Base-by-base conservation (phyloP, 495 filamentous ascomycete species). In the Trichoderma virens region DNA sequence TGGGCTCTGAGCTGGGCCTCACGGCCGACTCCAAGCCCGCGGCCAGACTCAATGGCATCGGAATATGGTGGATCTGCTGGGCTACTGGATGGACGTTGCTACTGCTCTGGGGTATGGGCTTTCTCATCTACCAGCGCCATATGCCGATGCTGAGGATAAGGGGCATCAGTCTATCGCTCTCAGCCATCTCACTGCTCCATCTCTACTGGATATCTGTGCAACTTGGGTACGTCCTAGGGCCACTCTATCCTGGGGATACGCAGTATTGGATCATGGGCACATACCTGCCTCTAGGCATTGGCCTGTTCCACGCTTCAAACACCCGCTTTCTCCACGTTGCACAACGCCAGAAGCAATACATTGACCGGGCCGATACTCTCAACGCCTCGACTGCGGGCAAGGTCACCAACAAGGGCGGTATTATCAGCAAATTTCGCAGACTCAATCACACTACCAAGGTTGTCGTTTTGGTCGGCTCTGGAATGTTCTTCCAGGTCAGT, bases 241-340 rank as follows among this genome's bases (percentile, higher is more conserved):
- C 84, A 2, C 67, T 80, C 7, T 81, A 86, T 63, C 83, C 85
- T 0, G 68, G 74, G 32, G 66, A 74, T 8, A 65, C 65, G 39
- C 72, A 89, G 69, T 92, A 81, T 73, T 92, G 88, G 87, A 79
- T 90, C 70, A 92, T 92, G 89, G 82, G 86, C 61, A 80, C 85
- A 47, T 88, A 83, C 71, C 77, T 91, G 34, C 89, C 89, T 3
- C 80, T 85, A 30, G 88, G 89, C 31, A 82, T 91, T 66, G 88
- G 85, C 20, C 73, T 90, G 2, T 91, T 91, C 73, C 87, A 90
- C 68, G 89, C 83, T 45, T 81, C 82, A 45, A 88, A 88, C 71
- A 80, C 75, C 66, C 85, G 85, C 64, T 85, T 90, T 69, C 77
- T 89, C n/a, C 76, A 85, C 63, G 76, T 88, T 63, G 85, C 86